Conservation (phyloP, 768 basidiomycete species). For the Rickenella mellea region DNA sequence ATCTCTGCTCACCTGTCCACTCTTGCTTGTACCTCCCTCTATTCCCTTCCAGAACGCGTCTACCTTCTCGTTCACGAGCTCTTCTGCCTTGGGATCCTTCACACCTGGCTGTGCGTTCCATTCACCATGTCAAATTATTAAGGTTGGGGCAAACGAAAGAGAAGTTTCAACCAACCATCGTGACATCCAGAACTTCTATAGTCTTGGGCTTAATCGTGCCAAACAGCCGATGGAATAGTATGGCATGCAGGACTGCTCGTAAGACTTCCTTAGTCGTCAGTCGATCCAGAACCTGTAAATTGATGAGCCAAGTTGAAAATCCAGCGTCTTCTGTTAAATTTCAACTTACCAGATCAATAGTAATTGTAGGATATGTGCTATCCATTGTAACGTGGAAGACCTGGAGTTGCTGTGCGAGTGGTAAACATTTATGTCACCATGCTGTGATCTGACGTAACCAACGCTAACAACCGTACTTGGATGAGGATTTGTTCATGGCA, state of each 20-base stretch:
- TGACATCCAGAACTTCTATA: conserved; percentile 76
- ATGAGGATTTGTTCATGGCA: too few relatives aligned
- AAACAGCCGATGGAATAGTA: conserved; percentile 77
- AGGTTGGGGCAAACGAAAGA: not conserved
- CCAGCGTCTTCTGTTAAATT: conserved; percentile 5
- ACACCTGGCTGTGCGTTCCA: conserved; percentile 54
- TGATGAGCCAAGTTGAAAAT: not conserved
- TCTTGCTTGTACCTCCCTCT: conserved; percentile 51
- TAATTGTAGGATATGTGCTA: conserved; percentile 35
- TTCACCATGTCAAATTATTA: too few relatives aligned
- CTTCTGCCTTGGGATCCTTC: conserved; percentile 61
- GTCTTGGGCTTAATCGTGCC: conserved; percentile 69
- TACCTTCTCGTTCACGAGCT: conserved; percentile 66
- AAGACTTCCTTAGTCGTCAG: conserved; percentile 66
- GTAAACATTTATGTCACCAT: too few relatives aligned
- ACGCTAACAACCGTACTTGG: too few relatives aligned
- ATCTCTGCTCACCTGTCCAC: conserved; percentile 54
- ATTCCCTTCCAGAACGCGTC: conserved; percentile 72
- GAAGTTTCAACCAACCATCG: conserved; percentile 48
- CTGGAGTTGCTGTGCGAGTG: too few relatives aligned
- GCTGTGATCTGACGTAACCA: too few relatives aligned
- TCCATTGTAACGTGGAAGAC: too few relatives aligned
- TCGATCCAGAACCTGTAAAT: conserved; percentile 61
- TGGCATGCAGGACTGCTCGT: conserved; percentile 67
- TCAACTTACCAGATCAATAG: conserved; percentile 36